Base-by-base conservation (phyloP, 495 filamentous ascomycete species). In the Letharia columbiana region DNA sequence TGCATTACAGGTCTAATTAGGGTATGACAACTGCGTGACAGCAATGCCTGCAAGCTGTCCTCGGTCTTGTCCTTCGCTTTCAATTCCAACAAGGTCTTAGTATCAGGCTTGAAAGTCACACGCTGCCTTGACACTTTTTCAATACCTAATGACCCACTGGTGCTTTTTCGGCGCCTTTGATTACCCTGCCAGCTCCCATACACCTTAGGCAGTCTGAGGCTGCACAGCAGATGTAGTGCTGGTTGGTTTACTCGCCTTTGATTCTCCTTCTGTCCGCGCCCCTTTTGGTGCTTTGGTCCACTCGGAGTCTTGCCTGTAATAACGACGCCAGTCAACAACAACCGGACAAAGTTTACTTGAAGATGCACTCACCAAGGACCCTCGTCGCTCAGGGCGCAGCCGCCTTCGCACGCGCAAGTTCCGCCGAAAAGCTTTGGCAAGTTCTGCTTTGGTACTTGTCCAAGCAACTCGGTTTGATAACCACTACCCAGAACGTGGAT, bases 401-500 rank as follows among this genome's bases (percentile, higher is more conserved):
- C 92, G 59, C 91, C 91, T 47, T 80, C 75, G 74, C 94, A 98
- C 61, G 87, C 71, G 77, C 94, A 98, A 23, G 73, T 79, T 42
- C 94, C 94, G 60, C 95, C 95, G 71, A 96, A 95, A 69, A 86
- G 78, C 73, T 84, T 87, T 37, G 94, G 94, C 64, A 98, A 80
- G 75, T 97, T 97, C 82, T 98, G 92, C 64, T 82, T 81, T 4
- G 95, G 91, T 7, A 98, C 85, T 79, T 98, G 94, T 56, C 72
- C 77, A 47, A 96, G 80, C 49, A 98, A 81, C 71, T 96, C 91
- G 70, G 84, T 83, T 79, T 95, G 82, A 80, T 97, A 98, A 47
- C 81, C 77, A 69, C 79, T 78, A 66, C 92, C 91, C 18, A 98
- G 83, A 61, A 98, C 85, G 76, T 96, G 87, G 75, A 98, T 98